A percentile compares a stretch with the other conserved stretches of the same genome.
Conservation (phyloP, 306 rosid species). For the Myrica gale region DNA sequence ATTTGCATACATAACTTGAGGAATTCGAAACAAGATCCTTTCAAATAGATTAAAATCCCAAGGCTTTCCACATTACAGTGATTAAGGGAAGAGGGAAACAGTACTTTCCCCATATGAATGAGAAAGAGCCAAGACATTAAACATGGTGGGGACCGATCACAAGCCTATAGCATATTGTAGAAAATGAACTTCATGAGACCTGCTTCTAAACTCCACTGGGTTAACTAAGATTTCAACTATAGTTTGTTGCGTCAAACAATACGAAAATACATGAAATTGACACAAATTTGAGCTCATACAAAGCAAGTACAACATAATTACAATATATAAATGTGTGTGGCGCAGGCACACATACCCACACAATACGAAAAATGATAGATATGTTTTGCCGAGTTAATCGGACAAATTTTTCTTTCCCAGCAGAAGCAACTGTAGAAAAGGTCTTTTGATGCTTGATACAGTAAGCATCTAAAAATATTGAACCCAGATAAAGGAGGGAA, state of each 20-base stretch:
- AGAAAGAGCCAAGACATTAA: background rate
- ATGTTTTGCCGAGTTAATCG: too few relatives aligned
- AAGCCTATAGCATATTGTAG: background rate
- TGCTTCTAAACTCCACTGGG: background rate
- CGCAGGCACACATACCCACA: too few relatives aligned
- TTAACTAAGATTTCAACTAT: background rate
- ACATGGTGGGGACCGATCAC: background rate
- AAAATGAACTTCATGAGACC: background rate
- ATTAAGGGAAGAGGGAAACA: background rate
- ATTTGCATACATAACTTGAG: background rate
- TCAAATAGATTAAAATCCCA: background rate
- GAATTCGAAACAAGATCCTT: background rate
- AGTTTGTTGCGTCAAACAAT: background rate
- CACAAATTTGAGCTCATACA: background rate
- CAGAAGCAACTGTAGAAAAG: too few relatives aligned
- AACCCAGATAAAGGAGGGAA: background rate
- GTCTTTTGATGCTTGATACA: too few relatives aligned
- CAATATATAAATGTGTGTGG: too few relatives aligned
- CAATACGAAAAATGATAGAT: background rate
- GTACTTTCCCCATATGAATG: background rate
- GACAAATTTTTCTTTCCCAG: too few relatives aligned
- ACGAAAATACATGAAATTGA: too few relatives aligned
- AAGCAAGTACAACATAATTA: background rate
- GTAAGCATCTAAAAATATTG: background rate
- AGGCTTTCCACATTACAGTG: background rate